Conservation (phyloP, 2,329 filamentous ascomycete species). For the Penicillium sp. region DNA sequence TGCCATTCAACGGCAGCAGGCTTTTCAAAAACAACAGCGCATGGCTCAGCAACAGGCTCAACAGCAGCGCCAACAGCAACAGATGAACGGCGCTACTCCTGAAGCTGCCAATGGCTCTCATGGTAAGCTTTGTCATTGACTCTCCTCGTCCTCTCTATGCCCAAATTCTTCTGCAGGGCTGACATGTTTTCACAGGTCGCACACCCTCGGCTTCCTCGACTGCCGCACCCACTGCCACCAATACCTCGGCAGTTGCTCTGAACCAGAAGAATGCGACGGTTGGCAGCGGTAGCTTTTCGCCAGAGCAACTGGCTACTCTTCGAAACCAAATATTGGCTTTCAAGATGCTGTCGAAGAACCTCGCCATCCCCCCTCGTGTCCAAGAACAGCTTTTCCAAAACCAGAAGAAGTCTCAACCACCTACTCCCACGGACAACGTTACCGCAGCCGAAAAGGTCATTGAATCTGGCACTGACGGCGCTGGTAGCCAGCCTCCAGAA, state of each 20-base stretch:
- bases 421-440: constrained; percentile 32
- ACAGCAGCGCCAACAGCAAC: constrained; percentile 35
- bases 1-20: constrained; percentile 57
- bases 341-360: constrained; percentile 78
- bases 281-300: constrained; percentile 56
- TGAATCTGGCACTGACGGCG: constrained; percentile 32
- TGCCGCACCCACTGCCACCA: constrained; percentile 17
- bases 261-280: constrained; percentile 25
- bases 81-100: constrained; percentile 35
- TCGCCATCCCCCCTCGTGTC: constrained; percentile 66
- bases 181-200: constrained; percentile 22
- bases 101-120: constrained; percentile 37
- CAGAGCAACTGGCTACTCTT: constrained; percentile 68
- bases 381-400: constrained; percentile 73
- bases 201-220: constrained; percentile 31
- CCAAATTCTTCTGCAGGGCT: not conserved
- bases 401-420: constrained; percentile 30
- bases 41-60: constrained; percentile 38
- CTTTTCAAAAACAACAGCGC: constrained; percentile 49
- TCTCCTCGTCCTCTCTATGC: not conserved
- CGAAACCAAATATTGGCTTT: constrained; percentile 85
- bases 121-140: constrained; percentile 25
- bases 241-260: constrained; percentile 13
- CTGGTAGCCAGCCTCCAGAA: constrained; percentile 26
- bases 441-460: constrained; percentile 28